phyloP scores from a whole-genome alignment of 2,329 filamentous ascomycete genomes.

The Curvularia lunata region DNA sequence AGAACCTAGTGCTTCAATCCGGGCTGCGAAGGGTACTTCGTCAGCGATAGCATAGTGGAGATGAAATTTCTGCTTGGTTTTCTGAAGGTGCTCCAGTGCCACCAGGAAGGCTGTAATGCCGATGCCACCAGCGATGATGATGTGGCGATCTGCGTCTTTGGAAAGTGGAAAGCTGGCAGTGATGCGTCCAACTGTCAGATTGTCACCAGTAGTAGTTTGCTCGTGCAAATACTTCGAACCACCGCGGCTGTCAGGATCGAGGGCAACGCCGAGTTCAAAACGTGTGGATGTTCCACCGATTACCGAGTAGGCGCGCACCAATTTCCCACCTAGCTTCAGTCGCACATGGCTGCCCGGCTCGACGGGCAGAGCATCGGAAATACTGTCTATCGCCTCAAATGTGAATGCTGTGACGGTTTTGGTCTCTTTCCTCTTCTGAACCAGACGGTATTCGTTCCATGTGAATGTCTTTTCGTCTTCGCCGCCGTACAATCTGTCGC shows the following conservation, averaged over 20 bases:
- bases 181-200: constrained; percentile 60
- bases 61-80: constrained; percentile 50
- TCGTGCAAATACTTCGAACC: constrained; percentile 67
- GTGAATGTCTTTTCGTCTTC: constrained; percentile 38
- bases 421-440: constrained; percentile 61
- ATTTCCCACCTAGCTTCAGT: constrained; percentile 62
- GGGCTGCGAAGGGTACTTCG: constrained; percentile 63
- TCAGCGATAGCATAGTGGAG: constrained; percentile 65
- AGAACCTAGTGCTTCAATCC: constrained; percentile 53
- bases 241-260: constrained; percentile 63
- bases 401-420: constrained; percentile 59
- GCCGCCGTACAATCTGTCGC: constrained; percentile 35
- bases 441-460: constrained; percentile 53
- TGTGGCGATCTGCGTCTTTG: constrained; percentile 60
- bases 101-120: constrained; percentile 70
- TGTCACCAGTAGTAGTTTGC: constrained; percentile 55
- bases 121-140: constrained; percentile 69
- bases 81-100: constrained; percentile 51
- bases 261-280: constrained; percentile 66
- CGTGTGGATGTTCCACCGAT: constrained; percentile 58
- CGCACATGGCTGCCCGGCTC: constrained; percentile 62
- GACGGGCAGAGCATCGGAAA: constrained; percentile 42
- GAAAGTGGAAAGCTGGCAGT: constrained; percentile 58
- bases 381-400: constrained; percentile 55
- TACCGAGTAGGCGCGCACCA: constrained; percentile 67